These are phyloP conservation scores for Cladophialophora bantiana DNA, from an alignment of 2,329 filamentous ascomycete genomes.

Conservation along the genomic window DNA sequence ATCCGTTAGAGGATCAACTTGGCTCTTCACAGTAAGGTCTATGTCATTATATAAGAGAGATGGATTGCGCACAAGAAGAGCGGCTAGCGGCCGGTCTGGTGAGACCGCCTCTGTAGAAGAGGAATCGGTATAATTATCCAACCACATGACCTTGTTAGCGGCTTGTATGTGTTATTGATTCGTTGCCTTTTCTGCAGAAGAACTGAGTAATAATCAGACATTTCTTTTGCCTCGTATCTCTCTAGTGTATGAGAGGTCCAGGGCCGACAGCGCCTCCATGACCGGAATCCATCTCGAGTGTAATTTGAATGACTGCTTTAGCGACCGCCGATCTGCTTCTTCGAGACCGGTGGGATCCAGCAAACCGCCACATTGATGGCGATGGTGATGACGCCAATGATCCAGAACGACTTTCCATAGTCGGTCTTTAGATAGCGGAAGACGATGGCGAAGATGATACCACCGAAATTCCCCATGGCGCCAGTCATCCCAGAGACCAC, in stretches of 20 bases:
- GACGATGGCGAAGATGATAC: constrained; percentile 81
- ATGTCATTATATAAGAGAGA: not conserved
- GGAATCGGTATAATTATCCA: not conserved
- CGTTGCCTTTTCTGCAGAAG: not conserved
- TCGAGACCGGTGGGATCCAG: constrained; percentile 68
- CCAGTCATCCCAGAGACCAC: constrained; percentile 79
- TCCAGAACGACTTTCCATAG: constrained; percentile 77
- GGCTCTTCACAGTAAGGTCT: too few species aligned
- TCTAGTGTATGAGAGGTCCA: not conserved
- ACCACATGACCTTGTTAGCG: not conserved
- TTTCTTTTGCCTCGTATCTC: not conserved
- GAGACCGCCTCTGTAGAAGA: not conserved
- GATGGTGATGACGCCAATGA: constrained; percentile 79
- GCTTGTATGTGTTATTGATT: not conserved
- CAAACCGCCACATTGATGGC: constrained; percentile 70
- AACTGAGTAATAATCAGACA: not conserved
- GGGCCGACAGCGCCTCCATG: not conserved
- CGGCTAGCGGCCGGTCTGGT: too few species aligned
- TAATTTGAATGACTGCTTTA: constrained; percentile 5
- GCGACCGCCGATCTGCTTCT: constrained; percentile 56
- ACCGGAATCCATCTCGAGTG: not conserved
- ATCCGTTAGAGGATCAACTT: not conserved
- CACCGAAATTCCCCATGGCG: constrained; percentile 82
- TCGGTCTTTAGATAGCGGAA: constrained; percentile 76
- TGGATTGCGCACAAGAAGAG: not conserved